Conservation (phyloP, 768 basidiomycete species). For the Tricholoma sp. region DNA sequence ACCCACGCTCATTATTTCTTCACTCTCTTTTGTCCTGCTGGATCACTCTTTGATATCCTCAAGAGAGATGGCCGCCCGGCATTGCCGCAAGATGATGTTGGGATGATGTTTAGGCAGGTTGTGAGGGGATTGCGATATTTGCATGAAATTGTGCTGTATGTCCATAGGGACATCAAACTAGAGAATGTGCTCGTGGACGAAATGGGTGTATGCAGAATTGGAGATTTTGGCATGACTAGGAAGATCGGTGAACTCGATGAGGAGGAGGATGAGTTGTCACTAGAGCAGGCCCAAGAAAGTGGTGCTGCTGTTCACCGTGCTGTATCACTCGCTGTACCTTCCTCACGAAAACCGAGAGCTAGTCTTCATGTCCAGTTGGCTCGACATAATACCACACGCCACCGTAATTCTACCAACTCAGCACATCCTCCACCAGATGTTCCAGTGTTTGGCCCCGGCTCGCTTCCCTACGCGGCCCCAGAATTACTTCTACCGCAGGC, state of each 20-base stretch:
- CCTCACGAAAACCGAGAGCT: slow-evolving; percentile 33
- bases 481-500: slow-evolving; percentile 71
- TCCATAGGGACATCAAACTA: slow-evolving; percentile 94
- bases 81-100: slow-evolving; percentile 71
- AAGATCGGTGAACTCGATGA: slow-evolving; percentile 47
- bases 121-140: slow-evolving; percentile 79
- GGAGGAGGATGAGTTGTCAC: slow-evolving; percentile 30
- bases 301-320: slow-evolving; percentile 32
- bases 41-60: slow-evolving; percentile 80
- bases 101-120: slow-evolving; percentile 83
- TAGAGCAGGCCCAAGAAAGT: slow-evolving; percentile 15
- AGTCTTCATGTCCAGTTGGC: slow-evolving; percentile 18
- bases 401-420: slow-evolving; percentile 40
- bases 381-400: slow-evolving; percentile 27
- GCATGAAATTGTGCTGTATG: slow-evolving; percentile 68
- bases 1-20: slow-evolving; percentile 72
- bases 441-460: slow-evolving; percentile 61
- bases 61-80: slow-evolving; percentile 64
- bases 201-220: slow-evolving; percentile 78
- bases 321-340: slow-evolving; percentile 34
- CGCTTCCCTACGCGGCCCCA: slow-evolving; percentile 86
- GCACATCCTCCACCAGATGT: slow-evolving; percentile 17
- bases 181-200: slow-evolving; percentile 95
- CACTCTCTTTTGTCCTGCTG: slow-evolving; percentile 79
- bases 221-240: slow-evolving; percentile 80